Conservation (phyloP, 176 grass and related monocot genomes). For the Carex pumila region DNA sequence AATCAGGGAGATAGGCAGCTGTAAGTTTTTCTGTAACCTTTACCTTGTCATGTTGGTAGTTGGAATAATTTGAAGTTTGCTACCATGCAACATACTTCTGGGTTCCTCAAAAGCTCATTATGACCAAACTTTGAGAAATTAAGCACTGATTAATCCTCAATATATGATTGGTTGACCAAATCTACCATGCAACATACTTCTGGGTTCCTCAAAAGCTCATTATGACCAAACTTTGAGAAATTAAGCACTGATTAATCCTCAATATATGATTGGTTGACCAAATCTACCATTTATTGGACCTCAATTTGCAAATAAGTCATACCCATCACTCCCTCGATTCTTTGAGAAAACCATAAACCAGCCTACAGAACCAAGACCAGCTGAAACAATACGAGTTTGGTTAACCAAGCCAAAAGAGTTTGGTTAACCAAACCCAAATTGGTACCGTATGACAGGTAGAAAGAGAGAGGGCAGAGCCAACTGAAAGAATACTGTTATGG, state of each 20-base stretch:
- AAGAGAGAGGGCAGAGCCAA: background rate
- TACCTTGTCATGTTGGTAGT: slow-evolving; percentile 1
- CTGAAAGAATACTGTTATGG: background rate
- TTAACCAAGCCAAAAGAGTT: too few species aligned
- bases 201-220: background rate
- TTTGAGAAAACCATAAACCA: background rate
- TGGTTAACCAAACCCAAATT: background rate
- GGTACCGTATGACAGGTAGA: background rate
- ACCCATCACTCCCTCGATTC: background rate
- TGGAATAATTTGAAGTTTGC: background rate
- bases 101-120: background rate
- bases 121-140: background rate
- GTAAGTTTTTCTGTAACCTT: slow-evolving; percentile 47
- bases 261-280: background rate
- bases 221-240: background rate
- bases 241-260: background rate
- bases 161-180: background rate
- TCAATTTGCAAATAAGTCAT: background rate
- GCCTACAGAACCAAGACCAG: background rate
- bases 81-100: background rate
- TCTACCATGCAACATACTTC: background rate
- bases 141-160: background rate
- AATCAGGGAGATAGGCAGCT: slow-evolving; percentile 62
- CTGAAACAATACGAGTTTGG: background rate
- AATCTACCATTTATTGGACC: background rate